Conservation (phyloP, 2,329 filamentous ascomycete genomes). For the Coniosporium tulheliwenetii region DNA sequence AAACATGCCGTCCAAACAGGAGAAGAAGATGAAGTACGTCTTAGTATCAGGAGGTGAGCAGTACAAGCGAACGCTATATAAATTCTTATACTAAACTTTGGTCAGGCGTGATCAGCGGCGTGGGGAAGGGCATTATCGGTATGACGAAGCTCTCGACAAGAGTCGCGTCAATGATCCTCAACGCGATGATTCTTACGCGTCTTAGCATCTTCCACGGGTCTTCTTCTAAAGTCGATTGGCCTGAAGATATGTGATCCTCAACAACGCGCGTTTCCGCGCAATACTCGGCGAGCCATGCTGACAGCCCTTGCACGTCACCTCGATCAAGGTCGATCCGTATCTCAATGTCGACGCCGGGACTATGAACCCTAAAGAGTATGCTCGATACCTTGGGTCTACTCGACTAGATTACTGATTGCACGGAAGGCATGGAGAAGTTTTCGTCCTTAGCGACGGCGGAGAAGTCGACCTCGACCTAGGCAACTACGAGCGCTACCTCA, state of each 20-base stretch:
- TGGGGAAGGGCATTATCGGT: slow-evolving; percentile 55
- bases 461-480: slow-evolving; percentile 62
- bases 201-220: slow-evolving; percentile 52
- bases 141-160: slow-evolving; percentile 13
- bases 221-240: slow-evolving; percentile 66
- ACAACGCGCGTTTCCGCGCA: slow-evolving; percentile 1
- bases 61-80: slow-evolving; percentile 5
- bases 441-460: slow-evolving; percentile 72
- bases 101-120: slow-evolving; percentile 39
- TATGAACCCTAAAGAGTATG: slow-evolving; percentile 50
- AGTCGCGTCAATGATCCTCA: not conserved
- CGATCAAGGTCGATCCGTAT: slow-evolving; percentile 59
- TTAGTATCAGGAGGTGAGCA: slow-evolving; percentile 59
- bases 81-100: slow-evolving; percentile 1
- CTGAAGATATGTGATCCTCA: slow-evolving; percentile 47
- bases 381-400: slow-evolving; percentile 1
- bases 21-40: slow-evolving; percentile 59
- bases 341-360: slow-evolving; percentile 63
- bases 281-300: slow-evolving; percentile 5
- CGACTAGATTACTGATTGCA: slow-evolving; percentile 1
- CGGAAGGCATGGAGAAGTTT: slow-evolving; percentile 68
- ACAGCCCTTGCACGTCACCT: slow-evolving; percentile 36
- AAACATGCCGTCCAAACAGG: slow-evolving; percentile 8
- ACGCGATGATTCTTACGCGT: slow-evolving; percentile 1
- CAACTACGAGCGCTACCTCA: slow-evolving; percentile 70